These are phyloP conservation scores for Kwoniella europaea DNA, from an alignment of 768 basidiomycete genomes.

Conservation along the genomic window DNA sequence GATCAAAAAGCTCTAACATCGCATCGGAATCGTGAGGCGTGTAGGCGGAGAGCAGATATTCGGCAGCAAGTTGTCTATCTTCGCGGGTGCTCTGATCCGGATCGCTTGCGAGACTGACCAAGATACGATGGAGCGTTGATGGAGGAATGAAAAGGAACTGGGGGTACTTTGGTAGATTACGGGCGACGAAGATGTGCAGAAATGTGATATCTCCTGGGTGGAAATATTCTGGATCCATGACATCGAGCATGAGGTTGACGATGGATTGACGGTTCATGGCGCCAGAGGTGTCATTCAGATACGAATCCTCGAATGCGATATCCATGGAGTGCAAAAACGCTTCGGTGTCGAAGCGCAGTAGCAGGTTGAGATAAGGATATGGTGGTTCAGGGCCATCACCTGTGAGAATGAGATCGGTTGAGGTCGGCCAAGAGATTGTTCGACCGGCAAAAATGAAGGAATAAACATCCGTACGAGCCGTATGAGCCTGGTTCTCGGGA, in stretches of 20 bases:
- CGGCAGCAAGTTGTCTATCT: slow-evolving; percentile 91
- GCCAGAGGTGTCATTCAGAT: slow-evolving; percentile 75
- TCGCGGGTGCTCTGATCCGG: slow-evolving; percentile 77
- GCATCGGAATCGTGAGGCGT: slow-evolving; percentile 77
- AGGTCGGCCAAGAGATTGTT: slow-evolving; percentile 74
- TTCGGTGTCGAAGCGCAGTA: slow-evolving; percentile 89
- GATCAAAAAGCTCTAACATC: slow-evolving; percentile 72
- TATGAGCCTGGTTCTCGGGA: slow-evolving; percentile 67
- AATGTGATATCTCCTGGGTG: slow-evolving; percentile 69
- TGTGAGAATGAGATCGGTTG: slow-evolving; percentile 73
- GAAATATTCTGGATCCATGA: slow-evolving; percentile 58
- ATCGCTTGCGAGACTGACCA: slow-evolving; percentile 78
- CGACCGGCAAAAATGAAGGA: slow-evolving; percentile 81
- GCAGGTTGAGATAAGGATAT: slow-evolving; percentile 83
- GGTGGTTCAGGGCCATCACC: slow-evolving; percentile 73
- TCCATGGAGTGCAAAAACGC: slow-evolving; percentile 92
- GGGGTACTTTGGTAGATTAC: slow-evolving; percentile 94
- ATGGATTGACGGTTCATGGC: slow-evolving; percentile 77
- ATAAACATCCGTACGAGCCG: slow-evolving; percentile 77
- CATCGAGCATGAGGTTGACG: slow-evolving; percentile 81
- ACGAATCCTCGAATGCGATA: slow-evolving; percentile 90
- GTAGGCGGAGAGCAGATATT: slow-evolving; percentile 89
- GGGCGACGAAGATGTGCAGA: slow-evolving; percentile 91
- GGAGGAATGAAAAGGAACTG: slow-evolving; percentile 74
- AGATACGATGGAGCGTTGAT: slow-evolving; percentile 72